These are phyloP conservation scores for Clavulina sp. DNA, from an alignment of 768 basidiomycete species.

Conservation along the genomic window DNA sequence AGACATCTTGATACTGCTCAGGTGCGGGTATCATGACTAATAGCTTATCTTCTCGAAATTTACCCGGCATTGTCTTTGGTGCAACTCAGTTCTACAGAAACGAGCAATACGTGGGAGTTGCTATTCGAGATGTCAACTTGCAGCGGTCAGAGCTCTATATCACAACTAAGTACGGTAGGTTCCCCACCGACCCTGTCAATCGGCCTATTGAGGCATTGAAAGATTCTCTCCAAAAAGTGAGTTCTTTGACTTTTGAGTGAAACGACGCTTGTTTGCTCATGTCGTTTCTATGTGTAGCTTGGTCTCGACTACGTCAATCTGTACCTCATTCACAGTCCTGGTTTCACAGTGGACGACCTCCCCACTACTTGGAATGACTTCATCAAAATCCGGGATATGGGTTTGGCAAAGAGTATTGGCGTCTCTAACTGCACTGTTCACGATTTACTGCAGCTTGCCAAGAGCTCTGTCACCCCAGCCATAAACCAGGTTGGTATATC, in stretches of 20 bases:
- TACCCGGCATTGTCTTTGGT: slow-evolving; percentile 35
- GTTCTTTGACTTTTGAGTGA: slow-evolving; percentile 5
- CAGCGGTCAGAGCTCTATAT: slow-evolving; percentile 39
- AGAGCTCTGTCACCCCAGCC: slow-evolving; percentile 41
- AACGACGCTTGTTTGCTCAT: background rate
- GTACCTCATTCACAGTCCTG: slow-evolving; percentile 48
- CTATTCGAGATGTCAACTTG: slow-evolving; percentile 1
- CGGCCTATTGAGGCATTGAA: slow-evolving; percentile 20
- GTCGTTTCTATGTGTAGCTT: slow-evolving; percentile 26
- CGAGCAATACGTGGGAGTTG: slow-evolving; percentile 8
- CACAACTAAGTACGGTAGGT: slow-evolving; percentile 42
- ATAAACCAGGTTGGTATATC: slow-evolving; percentile 43
- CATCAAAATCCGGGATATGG: slow-evolving; percentile 36
- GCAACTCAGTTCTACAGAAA: slow-evolving; percentile 15
- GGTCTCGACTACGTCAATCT: slow-evolving; percentile 44
- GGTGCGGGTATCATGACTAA: slow-evolving; percentile 2
- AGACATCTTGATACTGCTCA: slow-evolving; percentile 46
- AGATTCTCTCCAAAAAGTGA: slow-evolving; percentile 34
- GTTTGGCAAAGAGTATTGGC: slow-evolving; percentile 51
- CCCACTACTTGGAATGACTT: slow-evolving; percentile 36
- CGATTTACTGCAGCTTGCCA: slow-evolving; percentile 32
- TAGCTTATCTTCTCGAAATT: background rate
- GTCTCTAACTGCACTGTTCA: slow-evolving; percentile 48
- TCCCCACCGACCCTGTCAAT: slow-evolving; percentile 14
- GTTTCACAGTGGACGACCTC: slow-evolving; percentile 23